Evolutionary conservation across 108 stramenopile species (phyloP).

Genomic region (Schizochytrium sp.): DNA sequence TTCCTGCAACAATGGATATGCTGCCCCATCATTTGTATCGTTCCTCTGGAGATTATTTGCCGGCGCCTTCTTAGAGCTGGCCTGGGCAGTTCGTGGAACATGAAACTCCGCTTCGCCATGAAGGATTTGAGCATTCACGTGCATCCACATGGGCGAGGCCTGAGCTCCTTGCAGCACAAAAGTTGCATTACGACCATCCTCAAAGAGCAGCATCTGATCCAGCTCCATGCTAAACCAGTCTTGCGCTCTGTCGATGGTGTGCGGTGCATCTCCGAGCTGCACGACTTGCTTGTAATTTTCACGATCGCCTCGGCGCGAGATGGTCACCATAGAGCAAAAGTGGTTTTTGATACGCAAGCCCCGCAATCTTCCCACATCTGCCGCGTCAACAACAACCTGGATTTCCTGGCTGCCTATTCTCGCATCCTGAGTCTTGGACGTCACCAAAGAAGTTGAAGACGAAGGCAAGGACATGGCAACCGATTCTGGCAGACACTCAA

Average conservation of each 20-base stretch:
- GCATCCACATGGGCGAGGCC: conserved; percentile 26
- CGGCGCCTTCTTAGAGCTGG: background rate
- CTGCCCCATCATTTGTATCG: background rate
- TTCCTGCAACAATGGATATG: background rate
- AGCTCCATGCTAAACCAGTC: conserved; percentile 44
- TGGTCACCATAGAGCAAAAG: conserved; percentile 38
- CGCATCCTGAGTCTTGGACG: background rate
- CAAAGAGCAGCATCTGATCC: conserved; percentile 30
- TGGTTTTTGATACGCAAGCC: conserved; percentile 12
- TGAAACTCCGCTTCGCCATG: background rate
- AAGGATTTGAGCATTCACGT: background rate
- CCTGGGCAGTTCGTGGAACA: background rate
- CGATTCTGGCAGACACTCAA: background rate
- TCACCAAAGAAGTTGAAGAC: background rate
- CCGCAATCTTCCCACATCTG: background rate
- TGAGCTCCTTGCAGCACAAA: conserved; percentile 27
- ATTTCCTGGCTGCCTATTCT: background rate
- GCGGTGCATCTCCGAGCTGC: conserved; percentile 14
- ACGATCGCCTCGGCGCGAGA: background rate
- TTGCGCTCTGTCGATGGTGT: conserved; percentile 15
- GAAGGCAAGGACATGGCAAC: background rate
- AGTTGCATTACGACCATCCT: background rate
- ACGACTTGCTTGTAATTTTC: background rate
- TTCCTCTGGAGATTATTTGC: background rate
- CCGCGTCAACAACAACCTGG: background rate